These are phyloP conservation scores for Venturia effusa DNA, from an alignment of 2,329 filamentous ascomycete species.

Conservation along the genomic window DNA sequence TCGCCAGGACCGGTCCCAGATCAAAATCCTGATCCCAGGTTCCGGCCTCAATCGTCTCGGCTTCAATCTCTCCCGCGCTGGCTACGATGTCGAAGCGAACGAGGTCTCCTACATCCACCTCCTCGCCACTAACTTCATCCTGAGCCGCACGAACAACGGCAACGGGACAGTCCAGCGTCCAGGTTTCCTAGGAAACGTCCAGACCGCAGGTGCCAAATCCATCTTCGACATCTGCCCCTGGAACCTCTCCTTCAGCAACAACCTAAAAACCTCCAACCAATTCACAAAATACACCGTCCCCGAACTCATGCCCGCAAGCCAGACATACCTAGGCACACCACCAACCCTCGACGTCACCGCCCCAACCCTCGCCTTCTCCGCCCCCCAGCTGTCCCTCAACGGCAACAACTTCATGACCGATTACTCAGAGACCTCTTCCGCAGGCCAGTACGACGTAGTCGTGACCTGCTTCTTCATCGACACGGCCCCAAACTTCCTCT, in stretches of 20 bases:
- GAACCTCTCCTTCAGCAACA: constrained; percentile 80
- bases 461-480: constrained; percentile 12
- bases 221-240: constrained; percentile 62
- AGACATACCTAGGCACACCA: background rate
- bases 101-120: constrained; percentile 94
- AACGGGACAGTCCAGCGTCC: background rate
- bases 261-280: constrained; percentile 62
- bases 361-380: constrained; percentile 53
- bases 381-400: constrained; percentile 53
- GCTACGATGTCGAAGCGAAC: constrained; percentile 66
- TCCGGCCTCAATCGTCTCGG: constrained; percentile 81
- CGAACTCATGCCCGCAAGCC: constrained; percentile 46
- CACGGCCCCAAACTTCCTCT: constrained; percentile 8
- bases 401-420: constrained; percentile 67
- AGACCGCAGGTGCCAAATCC: constrained; percentile 4
- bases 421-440: constrained; percentile 70
- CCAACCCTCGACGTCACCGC: constrained; percentile 79
- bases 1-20: background rate
- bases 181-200: background rate
- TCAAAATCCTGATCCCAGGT: constrained; percentile 44
- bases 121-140: constrained; percentile 70
- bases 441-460: constrained; percentile 27
- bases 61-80: constrained; percentile 68
- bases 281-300: constrained; percentile 64
- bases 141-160: constrained; percentile 48